Conservation (phyloP, 148 eudicot genomes). For the Gaultheria prostrata region DNA sequence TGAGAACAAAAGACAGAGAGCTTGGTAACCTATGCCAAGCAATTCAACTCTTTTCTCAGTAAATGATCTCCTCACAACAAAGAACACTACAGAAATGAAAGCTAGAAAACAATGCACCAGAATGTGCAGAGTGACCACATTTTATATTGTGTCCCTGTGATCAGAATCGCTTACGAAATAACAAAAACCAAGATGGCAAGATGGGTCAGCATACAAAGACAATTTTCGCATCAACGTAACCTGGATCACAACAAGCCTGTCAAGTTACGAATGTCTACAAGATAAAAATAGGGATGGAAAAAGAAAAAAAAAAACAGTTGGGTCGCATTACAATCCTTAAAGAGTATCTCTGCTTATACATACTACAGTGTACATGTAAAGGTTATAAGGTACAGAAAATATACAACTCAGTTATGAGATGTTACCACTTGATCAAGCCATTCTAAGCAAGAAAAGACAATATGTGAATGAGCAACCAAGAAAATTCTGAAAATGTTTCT, state of each 20-base stretch:
- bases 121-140: neutral
- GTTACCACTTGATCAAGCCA: slow-evolving; percentile 22
- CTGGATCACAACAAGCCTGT: neutral
- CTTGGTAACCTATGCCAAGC: neutral
- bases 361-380: slow-evolving; percentile 32
- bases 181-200: neutral
- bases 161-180: neutral
- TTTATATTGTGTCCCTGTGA: neutral
- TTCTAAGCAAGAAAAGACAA: slow-evolving; percentile 13
- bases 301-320: neutral
- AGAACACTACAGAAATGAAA: neutral
- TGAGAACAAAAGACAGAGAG: neutral
- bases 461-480: slow-evolving; percentile 15
- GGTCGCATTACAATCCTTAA: slow-evolving; percentile 5
- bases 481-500: slow-evolving; percentile 16
- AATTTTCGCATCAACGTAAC: neutral
- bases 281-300: neutral
- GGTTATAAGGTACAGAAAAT: slow-evolving; percentile 39
- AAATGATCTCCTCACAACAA: neutral
- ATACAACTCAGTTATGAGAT: slow-evolving; percentile 32
- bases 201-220: neutral
- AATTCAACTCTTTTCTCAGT: neutral
- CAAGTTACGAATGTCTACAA: neutral
- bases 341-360: slow-evolving; percentile 26
- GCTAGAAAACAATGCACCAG: neutral